Base-by-base conservation (phyloP, 257 asterid genomes). In the Forsythia suspensa region DNA sequence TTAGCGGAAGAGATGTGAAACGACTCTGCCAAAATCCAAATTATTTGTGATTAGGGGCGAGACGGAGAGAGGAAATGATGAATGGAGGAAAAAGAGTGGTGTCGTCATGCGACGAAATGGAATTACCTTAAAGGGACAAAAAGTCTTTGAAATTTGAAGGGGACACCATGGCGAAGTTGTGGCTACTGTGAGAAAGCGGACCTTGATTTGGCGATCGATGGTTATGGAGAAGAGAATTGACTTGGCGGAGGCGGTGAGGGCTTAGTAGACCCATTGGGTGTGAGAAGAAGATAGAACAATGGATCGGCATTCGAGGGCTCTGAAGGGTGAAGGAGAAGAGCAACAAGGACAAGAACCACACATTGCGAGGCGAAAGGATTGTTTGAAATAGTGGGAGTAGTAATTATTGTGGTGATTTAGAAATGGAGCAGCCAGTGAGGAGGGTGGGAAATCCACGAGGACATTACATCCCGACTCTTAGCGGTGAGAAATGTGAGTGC, bases 1-100 rank as follows among this genome's bases (percentile, higher is more conserved):
- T 92, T 96, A 10, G 97, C 92, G 43, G 92, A 39, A 96, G 95
- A 9, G 94, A 90, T 12, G 92, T 86, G n/a, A 2, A 94, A 91
- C 39, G 91, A 81, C 80, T n/a, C 93, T 7, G 86, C 79, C 7
- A 87, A 68, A 91, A 83, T 40, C 86, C 90, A 46, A 86, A 42
- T 48, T 79, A 2, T n/a, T 67, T 82, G 15, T 72, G 73, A 77
- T 77, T 84, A 6, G 84, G 67, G 18, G 76, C 63, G 5, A 82
- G 85, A 71, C 79, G 81, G 34, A 89, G 72, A 16, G 91, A 73
- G 0, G 89, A 86, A 69, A 90, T 76, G 0, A 91, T 29, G 91
- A 80, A 59, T 92, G 97, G 16, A 92, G 71, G 74, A n/a, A 87
- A 86, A 61, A 71, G 20, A 20, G 92, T 77, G 5, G 74, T 84